Evolutionary conservation across 495 filamentous ascomycete species (phyloP).

Genomic region (Pyrenopolyporus hunteri): DNA sequence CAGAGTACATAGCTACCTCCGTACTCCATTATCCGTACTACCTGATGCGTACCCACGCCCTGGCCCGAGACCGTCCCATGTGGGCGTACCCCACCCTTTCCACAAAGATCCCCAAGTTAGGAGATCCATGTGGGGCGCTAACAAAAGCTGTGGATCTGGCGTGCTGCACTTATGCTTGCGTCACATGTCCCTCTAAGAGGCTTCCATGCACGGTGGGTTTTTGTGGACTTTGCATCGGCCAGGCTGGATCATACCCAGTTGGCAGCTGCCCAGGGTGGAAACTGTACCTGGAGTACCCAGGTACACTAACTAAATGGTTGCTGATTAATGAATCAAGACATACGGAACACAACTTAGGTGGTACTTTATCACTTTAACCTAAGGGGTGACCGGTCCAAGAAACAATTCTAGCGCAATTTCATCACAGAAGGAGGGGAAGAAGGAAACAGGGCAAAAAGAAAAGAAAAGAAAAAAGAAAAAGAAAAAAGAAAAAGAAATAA

Average conservation of each 20-base stretch:
- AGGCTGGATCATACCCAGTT: constrained; percentile 20
- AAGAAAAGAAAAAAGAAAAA: too few relatives aligned
- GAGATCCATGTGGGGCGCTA: constrained; percentile 33
- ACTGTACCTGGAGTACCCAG: too few relatives aligned
- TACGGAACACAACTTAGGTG: too few relatives aligned
- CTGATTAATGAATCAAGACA: too few relatives aligned
- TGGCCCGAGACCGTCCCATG: constrained; percentile 39
- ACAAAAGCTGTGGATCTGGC: constrained; percentile 30
- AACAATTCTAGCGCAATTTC: too few relatives aligned
- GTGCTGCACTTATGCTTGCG: constrained; percentile 37
- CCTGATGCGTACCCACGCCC: constrained; percentile 28
- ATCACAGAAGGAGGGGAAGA: too few relatives aligned
- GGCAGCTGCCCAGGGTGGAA: too few relatives aligned
- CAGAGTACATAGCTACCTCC: constrained; percentile 13
- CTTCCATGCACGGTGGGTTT: constrained; percentile 25
- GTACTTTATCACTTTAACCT: too few relatives aligned
- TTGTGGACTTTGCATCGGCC: constrained; percentile 13
- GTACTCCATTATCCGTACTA: not conserved
- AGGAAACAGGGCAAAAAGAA: too few relatives aligned
- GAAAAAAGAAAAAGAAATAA: too few relatives aligned
- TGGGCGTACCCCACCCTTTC: constrained; percentile 24
- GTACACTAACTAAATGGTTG: too few relatives aligned
- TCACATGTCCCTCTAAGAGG: constrained; percentile 32
- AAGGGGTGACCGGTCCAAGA: too few relatives aligned
- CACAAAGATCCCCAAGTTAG: constrained; percentile 34